Conservation (phyloP, 768 basidiomycete genomes). For the Rhodosporidiobolus odoratus region DNA sequence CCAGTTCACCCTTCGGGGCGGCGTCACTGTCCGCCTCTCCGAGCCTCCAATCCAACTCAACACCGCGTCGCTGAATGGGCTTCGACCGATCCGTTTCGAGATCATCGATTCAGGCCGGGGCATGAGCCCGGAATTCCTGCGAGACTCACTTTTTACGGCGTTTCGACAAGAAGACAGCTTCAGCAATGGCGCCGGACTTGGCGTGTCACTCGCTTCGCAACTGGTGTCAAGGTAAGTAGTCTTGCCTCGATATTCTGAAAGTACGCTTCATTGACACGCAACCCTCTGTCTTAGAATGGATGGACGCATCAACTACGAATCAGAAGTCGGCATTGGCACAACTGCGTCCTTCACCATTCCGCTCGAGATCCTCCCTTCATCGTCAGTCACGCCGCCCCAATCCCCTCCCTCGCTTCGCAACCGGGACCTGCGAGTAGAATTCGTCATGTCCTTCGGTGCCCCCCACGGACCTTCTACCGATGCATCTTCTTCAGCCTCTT, state of each 20-base stretch:
- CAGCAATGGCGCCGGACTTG: conserved; percentile 22
- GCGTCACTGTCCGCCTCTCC: background rate
- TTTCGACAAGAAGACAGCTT: conserved; percentile 15
- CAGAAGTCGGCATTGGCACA: background rate
- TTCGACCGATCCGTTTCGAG: background rate
- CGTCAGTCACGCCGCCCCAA: background rate
- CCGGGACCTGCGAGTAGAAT: too few relatives aligned
- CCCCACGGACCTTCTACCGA: background rate
- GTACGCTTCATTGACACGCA: background rate
- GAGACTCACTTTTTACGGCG: background rate
- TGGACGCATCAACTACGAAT: too few relatives aligned
- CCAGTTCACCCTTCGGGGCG: background rate
- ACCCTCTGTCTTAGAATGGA: too few relatives aligned
- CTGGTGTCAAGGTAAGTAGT: background rate
- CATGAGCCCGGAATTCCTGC: background rate
- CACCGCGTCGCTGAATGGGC: background rate
- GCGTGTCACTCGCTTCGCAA: background rate
- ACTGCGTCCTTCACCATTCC: background rate
- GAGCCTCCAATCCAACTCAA: too few relatives aligned
- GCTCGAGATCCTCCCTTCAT: background rate
- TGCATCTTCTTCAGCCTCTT: background rate
- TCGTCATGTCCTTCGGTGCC: background rate
- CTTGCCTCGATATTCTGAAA: background rate
- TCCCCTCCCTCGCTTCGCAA: too few relatives aligned
- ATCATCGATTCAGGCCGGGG: background rate